Conservation (phyloP, 108 stramenopile genomes). For the Hondaea fermentalgiana region DNA sequence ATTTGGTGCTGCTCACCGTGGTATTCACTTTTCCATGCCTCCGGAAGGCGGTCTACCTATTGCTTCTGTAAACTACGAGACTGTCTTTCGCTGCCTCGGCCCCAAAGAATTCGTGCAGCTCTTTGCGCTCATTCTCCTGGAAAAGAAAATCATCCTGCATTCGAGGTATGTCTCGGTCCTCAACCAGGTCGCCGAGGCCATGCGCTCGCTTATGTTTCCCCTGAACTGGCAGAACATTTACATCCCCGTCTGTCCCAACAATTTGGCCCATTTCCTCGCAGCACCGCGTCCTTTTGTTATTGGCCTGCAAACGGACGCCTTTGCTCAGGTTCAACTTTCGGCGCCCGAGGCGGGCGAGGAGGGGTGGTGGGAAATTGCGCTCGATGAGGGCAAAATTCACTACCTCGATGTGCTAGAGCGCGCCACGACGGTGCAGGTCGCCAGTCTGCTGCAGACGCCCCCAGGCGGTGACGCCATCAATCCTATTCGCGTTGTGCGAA, state of each 20-base stretch:
- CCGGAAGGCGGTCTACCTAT: neutral
- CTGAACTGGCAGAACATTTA: conserved; percentile 13
- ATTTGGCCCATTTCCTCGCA: neutral
- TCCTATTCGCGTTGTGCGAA: neutral
- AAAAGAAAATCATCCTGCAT: conserved; percentile 5
- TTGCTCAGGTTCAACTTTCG: neutral
- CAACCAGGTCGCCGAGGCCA: conserved; percentile 6
- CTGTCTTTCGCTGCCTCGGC: neutral
- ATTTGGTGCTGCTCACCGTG: neutral
- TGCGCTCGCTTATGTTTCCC: neutral
- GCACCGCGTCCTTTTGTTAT: neutral
- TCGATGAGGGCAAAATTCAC: neutral
- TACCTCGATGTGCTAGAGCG: neutral
- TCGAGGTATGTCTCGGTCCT: neutral
- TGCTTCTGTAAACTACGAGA: neutral
- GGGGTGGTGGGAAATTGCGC: neutral
- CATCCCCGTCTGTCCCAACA: neutral
- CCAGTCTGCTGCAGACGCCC: neutral
- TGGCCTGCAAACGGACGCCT: neutral
- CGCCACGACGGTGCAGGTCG: neutral
- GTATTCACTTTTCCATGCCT: neutral
- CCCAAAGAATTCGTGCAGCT: neutral
- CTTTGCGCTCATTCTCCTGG: neutral
- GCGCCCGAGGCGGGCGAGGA: neutral
- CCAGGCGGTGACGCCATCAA: neutral